Evolutionary conservation across 2,329 filamentous ascomycete genomes (phyloP), one percentile per base, ranked within the genome.

Genomic region (Chaetomiaceae sp.): DNA sequence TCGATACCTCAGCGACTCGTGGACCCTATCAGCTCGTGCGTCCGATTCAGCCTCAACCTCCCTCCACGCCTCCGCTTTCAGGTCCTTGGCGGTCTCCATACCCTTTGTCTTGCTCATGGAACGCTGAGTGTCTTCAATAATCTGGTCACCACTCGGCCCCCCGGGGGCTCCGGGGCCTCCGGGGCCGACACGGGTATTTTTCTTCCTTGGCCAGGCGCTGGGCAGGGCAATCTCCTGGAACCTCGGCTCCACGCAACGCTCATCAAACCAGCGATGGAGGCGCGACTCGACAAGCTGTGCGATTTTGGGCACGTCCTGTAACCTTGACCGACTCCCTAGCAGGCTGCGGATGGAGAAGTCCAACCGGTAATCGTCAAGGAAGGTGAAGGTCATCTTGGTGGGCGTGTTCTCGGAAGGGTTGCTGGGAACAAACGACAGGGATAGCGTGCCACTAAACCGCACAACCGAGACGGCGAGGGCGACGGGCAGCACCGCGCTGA

Each of bases 371-470:
- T 93, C 88, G 65, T 92, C 87, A 30, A 92, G 77, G 65, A 99
- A 99, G 50, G 89, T 95, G 68, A 99, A 97, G 0, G 89, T 89
- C 67, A 99, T 86, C 65, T 90, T 95, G 3, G 93, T 96, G 4
- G 87, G 87, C 3, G 82, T 87, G 20, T 81, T 77, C 59, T 84
- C 79, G 12, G 78, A 77, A 0, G 81, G 77, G 60, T 83, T 85
- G 61, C 82, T 81, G 0, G 93, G 93, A 53, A 95, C 89, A 64
- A 97, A 95, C 1, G 89, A 95, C 39, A 97, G 87, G 39, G 89
- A 95, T 16, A 99, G 73, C 0, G 93, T 99, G 37, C 93, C 93
- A 42, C 90, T 96, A 68, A 99, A 99, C 13, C 93, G 80, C 14
- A 96, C 89, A 14, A 99, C 87, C 14, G 86, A 93, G 12, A 99